Evolutionary conservation across 2,329 filamentous ascomycete species (phyloP).

Genomic region (Ophiocordyceps camponoti-leonardi): DNA sequence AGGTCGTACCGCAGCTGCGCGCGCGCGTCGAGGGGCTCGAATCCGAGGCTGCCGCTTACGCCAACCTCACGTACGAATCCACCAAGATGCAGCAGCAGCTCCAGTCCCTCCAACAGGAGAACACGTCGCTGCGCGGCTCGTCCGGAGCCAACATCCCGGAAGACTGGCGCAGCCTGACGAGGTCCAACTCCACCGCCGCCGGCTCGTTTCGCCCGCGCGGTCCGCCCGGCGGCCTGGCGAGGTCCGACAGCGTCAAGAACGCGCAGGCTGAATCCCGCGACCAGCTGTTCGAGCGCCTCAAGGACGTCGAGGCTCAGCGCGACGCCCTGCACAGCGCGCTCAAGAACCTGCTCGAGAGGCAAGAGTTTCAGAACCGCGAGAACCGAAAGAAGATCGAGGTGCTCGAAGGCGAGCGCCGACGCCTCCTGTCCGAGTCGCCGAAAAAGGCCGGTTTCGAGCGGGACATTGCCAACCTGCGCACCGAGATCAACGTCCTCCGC

Average conservation of each 20-base stretch:
- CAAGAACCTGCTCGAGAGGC: conserved; percentile 68
- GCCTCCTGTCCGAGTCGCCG: conserved; percentile 50
- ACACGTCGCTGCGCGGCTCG: conserved; percentile 35
- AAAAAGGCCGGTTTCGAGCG: conserved; percentile 65
- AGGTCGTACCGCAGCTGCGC: conserved; percentile 64
- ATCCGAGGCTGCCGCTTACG: conserved; percentile 51
- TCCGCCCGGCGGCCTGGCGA: conserved; percentile 29
- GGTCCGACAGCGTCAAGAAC: conserved; percentile 42
- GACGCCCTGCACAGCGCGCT: conserved; percentile 82
- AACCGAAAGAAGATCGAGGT: conserved; percentile 65
- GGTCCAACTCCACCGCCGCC: conserved; percentile 52
- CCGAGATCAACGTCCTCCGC: conserved; percentile 71
- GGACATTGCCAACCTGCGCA: conserved; percentile 63
- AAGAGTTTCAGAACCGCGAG: conserved; percentile 69
- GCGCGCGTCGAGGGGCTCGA: conserved; percentile 66
- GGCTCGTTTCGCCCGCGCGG: conserved; percentile 23
- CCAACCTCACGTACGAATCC: conserved; percentile 62
- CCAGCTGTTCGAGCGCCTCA: conserved; percentile 59
- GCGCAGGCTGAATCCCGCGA: conserved; percentile 42
- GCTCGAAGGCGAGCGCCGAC: conserved; percentile 64
- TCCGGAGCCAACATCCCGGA: conserved; percentile 4
- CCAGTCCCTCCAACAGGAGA: conserved; percentile 50
- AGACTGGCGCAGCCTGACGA: conserved; percentile 23
- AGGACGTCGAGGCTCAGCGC: conserved; percentile 84
- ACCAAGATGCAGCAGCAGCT: conserved; percentile 79